Percentiles rank a stretch among this genome's conserved stretches.
phyloP scores from a whole-genome alignment of 495 filamentous ascomycete species.

The Annulohypoxylon stygium region DNA sequence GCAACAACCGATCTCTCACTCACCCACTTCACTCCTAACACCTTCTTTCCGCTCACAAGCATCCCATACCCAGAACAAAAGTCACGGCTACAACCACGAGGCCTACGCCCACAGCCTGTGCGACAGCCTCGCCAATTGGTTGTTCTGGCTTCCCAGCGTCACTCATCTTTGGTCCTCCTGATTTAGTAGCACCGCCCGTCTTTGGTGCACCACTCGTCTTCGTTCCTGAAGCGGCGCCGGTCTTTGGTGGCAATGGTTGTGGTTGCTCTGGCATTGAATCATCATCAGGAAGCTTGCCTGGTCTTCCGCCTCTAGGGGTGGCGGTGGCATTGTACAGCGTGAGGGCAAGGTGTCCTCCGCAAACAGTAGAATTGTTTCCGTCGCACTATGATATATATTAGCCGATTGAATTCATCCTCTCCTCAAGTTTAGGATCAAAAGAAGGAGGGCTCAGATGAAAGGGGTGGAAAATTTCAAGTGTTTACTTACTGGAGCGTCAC shows the following conservation, averaged over 20 bases:
- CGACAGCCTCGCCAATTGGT: conserved; percentile 20
- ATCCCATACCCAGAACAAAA: conserved; percentile 23
- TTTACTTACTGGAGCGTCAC: conserved; percentile 51
- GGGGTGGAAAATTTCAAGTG: not conserved
- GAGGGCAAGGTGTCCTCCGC: conserved; percentile 59
- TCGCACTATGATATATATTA: conserved; percentile 49
- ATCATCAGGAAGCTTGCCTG: not conserved
- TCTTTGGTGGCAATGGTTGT: not conserved
- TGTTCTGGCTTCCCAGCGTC: not conserved
- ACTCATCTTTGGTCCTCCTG: not conserved
- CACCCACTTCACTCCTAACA: not conserved
- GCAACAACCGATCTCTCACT: not conserved
- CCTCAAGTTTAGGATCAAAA: not conserved
- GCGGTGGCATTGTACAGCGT: conserved; percentile 28
- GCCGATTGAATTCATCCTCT: not conserved
- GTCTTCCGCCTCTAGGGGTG: not conserved
- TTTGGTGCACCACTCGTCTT: not conserved
- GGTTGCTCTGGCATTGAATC: too few species aligned
- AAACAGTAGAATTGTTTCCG: conserved; percentile 57
- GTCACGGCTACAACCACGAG: conserved; percentile 27
- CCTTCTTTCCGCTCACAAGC: not conserved
- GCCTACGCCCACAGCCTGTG: conserved; percentile 30
- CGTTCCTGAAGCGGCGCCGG: not conserved
- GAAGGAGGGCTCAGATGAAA: not conserved
- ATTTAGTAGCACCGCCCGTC: not conserved